Conservation (phyloP, 768 basidiomycete genomes). For the Pisolithus albus region DNA sequence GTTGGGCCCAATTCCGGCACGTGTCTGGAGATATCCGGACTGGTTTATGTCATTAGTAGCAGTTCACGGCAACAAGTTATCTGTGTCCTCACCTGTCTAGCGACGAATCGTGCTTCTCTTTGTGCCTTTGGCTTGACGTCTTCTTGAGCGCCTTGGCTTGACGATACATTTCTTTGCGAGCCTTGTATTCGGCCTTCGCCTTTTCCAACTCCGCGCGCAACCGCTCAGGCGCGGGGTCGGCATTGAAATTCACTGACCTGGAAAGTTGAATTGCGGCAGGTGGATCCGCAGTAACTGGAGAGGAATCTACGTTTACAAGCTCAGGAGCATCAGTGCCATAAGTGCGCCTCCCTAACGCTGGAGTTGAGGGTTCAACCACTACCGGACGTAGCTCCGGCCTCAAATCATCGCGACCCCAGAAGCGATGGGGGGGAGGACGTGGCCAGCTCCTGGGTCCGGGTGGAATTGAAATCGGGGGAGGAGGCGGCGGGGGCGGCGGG, state of each 20-base stretch:
- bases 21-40: slow-evolving; percentile 22
- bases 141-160: slow-evolving; percentile 46
- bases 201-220: slow-evolving; percentile 45
- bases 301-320: background rate
- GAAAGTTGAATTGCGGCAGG: background rate
- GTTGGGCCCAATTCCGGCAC: slow-evolving; percentile 11
- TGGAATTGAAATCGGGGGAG: background rate
- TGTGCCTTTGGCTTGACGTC: slow-evolving; percentile 29
- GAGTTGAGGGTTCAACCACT: slow-evolving; percentile 11
- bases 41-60: slow-evolving; percentile 4
- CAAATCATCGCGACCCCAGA: slow-evolving; percentile 11
- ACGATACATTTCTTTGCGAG: slow-evolving; percentile 64
- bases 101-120: slow-evolving; percentile 11
- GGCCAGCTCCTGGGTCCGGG: slow-evolving; percentile 17
- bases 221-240: slow-evolving; percentile 14
- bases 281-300: background rate
- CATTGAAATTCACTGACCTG: background rate
- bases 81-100: slow-evolving; percentile 21
- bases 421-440: slow-evolving; percentile 16
- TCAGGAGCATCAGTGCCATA: slow-evolving; percentile 3
- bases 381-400: slow-evolving; percentile 9
- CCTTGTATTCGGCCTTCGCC: slow-evolving; percentile 62
- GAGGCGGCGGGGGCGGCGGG: slow-evolving; percentile 16
- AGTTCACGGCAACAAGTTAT: background rate
- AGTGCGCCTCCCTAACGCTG: slow-evolving; percentile 12